Evolutionary conservation across 768 basidiomycete species (phyloP), one percentile per base, ranked within the genome.

Genomic region (Pleurotus djamor): DNA sequence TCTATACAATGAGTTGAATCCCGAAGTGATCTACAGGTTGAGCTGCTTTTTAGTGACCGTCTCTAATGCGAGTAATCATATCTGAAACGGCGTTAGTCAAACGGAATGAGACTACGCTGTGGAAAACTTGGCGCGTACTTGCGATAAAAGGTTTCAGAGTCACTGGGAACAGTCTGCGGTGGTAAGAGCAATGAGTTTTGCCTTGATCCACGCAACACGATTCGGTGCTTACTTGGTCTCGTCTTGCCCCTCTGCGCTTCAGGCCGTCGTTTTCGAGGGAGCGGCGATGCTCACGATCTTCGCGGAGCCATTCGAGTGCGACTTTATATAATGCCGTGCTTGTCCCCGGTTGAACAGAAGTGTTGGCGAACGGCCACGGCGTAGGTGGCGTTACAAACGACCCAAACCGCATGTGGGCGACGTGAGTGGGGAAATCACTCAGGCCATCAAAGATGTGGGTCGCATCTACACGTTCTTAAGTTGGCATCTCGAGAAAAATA

Each of bases 371-470:
- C 2, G 87, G 85, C 94, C 95, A 98, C 5, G 84, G 67, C 12
- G 84, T 81, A 3, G 91, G 89, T 14, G 78, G 76, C 1, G 83
- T 86, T 10, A 86, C 76, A 57, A 95, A 85, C 10, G 78, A 74
- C 4, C 97, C 97, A 49, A 94, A 80, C 28, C 90, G 86, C 87
- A 99, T 90, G 69, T 98, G 97, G 4, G 87, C 86, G 60, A 98
- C 79, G 67, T 96, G 93, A 0, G 96, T 98, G 3, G 97, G 96
- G 76, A 96, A 98, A n/a, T 81, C 72, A 66, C 84, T 83, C 34
- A 98, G 74, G 9, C 96, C 96, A 70, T 98, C 96, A 64, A 95
- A 97, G 66, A 99, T 97, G 71, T 99, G 97, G 1, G 96, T 98
- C 9, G 96, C 94, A 74, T 97, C 93, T 95, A 65, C 16, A 60